Percentiles rank a stretch among this genome's conserved stretches.
Conservation (phyloP, 2,329 filamentous ascomycete species). For the Fusarium incarnatum region DNA sequence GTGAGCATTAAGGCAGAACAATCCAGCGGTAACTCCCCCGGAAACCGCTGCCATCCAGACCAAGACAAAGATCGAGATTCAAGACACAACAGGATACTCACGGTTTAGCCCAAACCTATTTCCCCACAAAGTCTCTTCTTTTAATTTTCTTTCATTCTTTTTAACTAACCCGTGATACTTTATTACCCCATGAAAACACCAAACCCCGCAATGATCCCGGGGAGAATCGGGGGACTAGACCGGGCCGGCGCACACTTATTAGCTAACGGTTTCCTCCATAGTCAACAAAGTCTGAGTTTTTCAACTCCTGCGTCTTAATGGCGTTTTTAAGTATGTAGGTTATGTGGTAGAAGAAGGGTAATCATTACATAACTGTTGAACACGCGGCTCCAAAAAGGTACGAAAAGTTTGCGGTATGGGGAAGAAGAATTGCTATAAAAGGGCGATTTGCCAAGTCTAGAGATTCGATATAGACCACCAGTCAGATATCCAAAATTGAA, state of each 20-base stretch:
- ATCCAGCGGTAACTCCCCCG: background rate
- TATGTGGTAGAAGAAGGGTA: constrained; percentile 7
- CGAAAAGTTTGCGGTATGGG: background rate
- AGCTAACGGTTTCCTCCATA: constrained; percentile 33
- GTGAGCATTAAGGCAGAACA: too few species aligned
- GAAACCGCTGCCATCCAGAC: background rate
- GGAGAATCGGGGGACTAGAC: constrained; percentile 32
- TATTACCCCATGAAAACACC: constrained; percentile 36
- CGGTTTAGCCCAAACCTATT: constrained; percentile 1
- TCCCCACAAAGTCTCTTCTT: background rate
- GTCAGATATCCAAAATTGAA: background rate
- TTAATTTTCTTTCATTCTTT: constrained; percentile 7
- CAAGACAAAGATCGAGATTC: background rate
- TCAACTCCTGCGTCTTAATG: constrained; percentile 2
- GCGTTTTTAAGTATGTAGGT: background rate
- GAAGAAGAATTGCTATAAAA: constrained; percentile 16
- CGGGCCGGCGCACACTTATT: constrained; percentile 26
- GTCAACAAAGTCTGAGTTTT: constrained; percentile 7
- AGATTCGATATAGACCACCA: background rate
- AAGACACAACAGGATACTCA: background rate
- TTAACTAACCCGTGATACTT: constrained; percentile 4
- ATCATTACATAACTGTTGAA: constrained; percentile 30
- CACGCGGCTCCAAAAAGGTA: background rate
- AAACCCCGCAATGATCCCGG: constrained; percentile 37
- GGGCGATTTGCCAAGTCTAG: constrained; percentile 9